Base-by-base conservation (phyloP, 371 early-diverging fungal species). In the Haplosporangium sp. region DNA sequence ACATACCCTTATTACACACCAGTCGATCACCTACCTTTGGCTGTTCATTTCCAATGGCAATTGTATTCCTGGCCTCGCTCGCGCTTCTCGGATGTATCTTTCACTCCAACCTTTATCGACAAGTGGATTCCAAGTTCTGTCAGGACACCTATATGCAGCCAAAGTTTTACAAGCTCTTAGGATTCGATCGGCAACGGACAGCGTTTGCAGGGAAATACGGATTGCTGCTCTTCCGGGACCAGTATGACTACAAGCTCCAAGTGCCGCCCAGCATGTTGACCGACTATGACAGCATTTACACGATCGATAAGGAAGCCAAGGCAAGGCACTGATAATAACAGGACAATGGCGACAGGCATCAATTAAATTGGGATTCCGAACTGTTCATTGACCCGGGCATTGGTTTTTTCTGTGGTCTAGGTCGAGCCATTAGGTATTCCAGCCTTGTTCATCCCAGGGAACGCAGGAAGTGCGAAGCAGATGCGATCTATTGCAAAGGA, bases 381-480 rank as follows among this genome's bases (percentile, higher is more conserved):
- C 14, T 9, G 29, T 16, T 45, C 41, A 54, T 53, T 60, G 50
- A 54, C 65, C 12, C 40, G 8, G n/a, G 4, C 29, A 3, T 54
- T 9, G 4, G 7, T 47, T 59, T 54, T 36, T 47, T 20, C 50
- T 11, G 20, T 37, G 16, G 0, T 43, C 54, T 41, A 67, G 70
- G 18, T 69, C 21, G 73, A 90, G 84, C 91, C 89, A n/a, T 81
- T 87, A 41, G 92, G 96, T 20, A 87, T 93, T 16, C 98, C 98
- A 0, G 91, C 96, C 0, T 80, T 98, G 46, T 98, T 98, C 83
- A 90, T 98, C 46, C 99, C 96, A 41, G 99, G 99, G 0, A 94
- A 97, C 73, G 96, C 97, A 18, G 98, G 99, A 18, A 94, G 94
- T 68, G 92, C 92, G 74, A 93, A 93, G 73, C 99, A 98, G 83